These are phyloP conservation scores for Balamuthia mandrillaris DNA, from an alignment of 208 protist species.

Conservation along the genomic window DNA sequence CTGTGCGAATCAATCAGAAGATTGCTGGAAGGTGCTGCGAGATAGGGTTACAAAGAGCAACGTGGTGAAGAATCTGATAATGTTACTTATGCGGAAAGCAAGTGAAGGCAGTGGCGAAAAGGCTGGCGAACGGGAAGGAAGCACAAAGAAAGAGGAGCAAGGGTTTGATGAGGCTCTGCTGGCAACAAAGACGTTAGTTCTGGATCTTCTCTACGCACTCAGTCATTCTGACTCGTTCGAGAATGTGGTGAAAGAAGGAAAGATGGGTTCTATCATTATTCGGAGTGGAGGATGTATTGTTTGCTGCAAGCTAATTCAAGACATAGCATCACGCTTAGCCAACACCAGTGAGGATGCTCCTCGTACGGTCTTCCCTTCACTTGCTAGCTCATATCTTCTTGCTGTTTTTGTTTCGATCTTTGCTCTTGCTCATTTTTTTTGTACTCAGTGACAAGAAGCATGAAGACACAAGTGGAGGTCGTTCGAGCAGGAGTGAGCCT, in stretches of 20 bases:
- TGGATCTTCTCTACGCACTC: conserved; percentile 34
- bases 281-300: conserved; percentile 28
- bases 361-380: too few relatives aligned
- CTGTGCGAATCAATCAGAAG: conserved; percentile 12
- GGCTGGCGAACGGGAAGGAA: not conserved
- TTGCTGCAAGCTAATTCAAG: conserved; percentile 12
- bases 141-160: not conserved
- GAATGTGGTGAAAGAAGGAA: conserved; percentile 13
- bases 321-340: too few relatives aligned
- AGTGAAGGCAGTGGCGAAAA: not conserved
- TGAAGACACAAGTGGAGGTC: not conserved
- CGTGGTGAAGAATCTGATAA: conserved; percentile 18
- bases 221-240: conserved; percentile 25
- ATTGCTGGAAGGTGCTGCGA: conserved; percentile 1
- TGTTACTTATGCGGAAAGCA: conserved; percentile 28
- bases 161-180: conserved; percentile 9
- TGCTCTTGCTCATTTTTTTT: too few relatives aligned
- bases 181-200: conserved; percentile 28
- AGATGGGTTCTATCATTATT: conserved; percentile 25
- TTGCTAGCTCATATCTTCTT: too few relatives aligned
- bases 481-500: conserved; percentile 12
- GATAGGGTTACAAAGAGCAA: not conserved
- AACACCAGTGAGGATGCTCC: too few relatives aligned
- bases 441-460: too few relatives aligned
- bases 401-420: too few relatives aligned